Base-by-base conservation (phyloP, 2,329 filamentous ascomycete species). In the Helminthosporium solani region DNA sequence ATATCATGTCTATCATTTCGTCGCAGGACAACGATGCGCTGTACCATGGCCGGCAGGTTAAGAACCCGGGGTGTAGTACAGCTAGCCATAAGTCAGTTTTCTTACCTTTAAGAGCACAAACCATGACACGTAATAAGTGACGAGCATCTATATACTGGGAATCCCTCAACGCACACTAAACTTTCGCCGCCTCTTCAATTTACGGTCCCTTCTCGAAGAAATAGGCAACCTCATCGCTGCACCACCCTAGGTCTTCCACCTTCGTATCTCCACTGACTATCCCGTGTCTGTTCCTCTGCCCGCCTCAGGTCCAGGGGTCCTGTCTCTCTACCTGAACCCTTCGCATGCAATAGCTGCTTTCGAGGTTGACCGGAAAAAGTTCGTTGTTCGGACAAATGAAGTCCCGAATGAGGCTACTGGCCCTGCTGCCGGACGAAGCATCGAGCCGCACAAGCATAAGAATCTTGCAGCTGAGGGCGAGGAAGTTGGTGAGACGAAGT, bases 221-320 rank as follows among this genome's bases (percentile, higher is more conserved):
- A 42, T 75, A 28, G 27, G 34, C 2, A 48, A 54, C 2, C 53
- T 75, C 20, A 44, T 70, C 19, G 54, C 47, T 34, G 62, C 54
- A 8, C 31, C 49, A 2, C 58, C 63, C 1, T 31, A 33, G 1
- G 51, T 75, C 15, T 53, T 60, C 40, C 74, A 76, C 56, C 58
- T 63, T 44, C 55, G 64, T 12, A 54, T 75, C 34, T 51, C 58
- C 2, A 33, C 53, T 2, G 31, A 28, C 2, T 19, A 60, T 1
- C 54, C 64, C 14, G 52, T 68, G 12, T 60, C 64, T 0, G 47
- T 63, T 2, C 67, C 66, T 25, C 54, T 63, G 15, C 66, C 70
- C 31, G 71, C 71, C 1, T 76, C 78, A 2, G 66, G 78, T 2
- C 79, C 78, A 1, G 79, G 82, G 56, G 61, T 80, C 25, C 63